A percentile compares a stretch with the other conserved stretches of the same genome.
Conservation (phyloP, 108 stramenopile species). For the Pseudonitzschia delicatissima region DNA sequence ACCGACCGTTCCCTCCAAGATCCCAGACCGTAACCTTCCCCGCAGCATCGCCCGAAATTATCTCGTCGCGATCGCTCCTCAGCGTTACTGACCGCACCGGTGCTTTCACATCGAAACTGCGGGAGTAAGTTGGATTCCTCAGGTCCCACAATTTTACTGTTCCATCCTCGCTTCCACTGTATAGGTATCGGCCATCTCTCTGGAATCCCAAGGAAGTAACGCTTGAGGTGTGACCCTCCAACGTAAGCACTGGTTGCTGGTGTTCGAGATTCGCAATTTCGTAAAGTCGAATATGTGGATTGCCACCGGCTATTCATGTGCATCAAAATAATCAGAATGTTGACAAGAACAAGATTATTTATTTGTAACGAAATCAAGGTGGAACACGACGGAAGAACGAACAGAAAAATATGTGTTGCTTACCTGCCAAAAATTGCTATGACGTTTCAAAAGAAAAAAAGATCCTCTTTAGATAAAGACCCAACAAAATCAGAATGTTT, state of each 20-base stretch:
- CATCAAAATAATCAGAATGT: constrained; percentile 36
- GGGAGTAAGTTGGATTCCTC: constrained; percentile 78
- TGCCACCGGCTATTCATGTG: constrained; percentile 81
- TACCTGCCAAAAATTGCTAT: constrained; percentile 10
- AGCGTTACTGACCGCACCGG: constrained; percentile 93
- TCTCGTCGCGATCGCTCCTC: constrained; percentile 92
- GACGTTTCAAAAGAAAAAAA: no score
- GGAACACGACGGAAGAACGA: no score
- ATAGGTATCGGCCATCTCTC: constrained; percentile 91
- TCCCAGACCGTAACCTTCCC: constrained; percentile 89
- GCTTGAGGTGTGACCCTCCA: constrained; percentile 86
- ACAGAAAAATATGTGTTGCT: not conserved
- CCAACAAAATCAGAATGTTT: no score
- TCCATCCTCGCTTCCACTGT: constrained; percentile 80
- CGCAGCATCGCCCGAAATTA: constrained; percentile 90
- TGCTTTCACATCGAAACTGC: constrained; percentile 85
- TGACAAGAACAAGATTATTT: not conserved
- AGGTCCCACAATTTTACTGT: constrained; percentile 93
- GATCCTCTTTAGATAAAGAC: no score
- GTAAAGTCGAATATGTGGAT: constrained; percentile 91
- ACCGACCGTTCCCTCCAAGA: constrained; percentile 42
- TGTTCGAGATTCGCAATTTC: constrained; percentile 50
- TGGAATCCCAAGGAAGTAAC: constrained; percentile 97
- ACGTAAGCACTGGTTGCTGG: constrained; percentile 65
- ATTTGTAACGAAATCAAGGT: no score